These are phyloP conservation scores for Chrysochromulina parva DNA, from an alignment of 78 protist species.

Conservation along the genomic window DNA sequence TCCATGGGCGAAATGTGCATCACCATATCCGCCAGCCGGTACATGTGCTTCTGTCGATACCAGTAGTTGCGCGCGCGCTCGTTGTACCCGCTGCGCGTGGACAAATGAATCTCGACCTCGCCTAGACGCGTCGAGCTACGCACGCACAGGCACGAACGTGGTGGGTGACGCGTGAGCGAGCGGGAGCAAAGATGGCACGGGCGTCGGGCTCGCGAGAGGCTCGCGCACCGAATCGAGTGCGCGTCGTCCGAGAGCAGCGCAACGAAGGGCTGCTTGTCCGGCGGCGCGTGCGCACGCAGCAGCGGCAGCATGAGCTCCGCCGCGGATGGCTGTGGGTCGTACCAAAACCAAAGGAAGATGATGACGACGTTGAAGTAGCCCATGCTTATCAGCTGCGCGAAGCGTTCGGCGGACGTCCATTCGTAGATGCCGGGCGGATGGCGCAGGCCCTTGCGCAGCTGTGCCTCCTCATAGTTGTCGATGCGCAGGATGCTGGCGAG, in stretches of 20 bases:
- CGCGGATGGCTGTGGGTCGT: slow-evolving; percentile 1
- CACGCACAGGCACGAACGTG: no score
- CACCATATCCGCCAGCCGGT: not conserved
- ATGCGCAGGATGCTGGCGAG: not conserved
- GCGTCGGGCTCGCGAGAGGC: no score
- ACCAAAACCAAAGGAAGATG: slow-evolving; percentile 5
- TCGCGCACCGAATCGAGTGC: not conserved
- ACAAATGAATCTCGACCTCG: not conserved
- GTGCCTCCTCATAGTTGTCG: not conserved
- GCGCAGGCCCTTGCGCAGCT: slow-evolving; percentile 12
- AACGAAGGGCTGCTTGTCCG: not conserved
- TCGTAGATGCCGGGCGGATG: not conserved
- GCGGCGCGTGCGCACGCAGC: not conserved
- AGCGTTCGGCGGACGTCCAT: not conserved
- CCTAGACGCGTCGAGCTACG: not conserved
- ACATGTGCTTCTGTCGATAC: not conserved
- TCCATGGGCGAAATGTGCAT: not conserved
- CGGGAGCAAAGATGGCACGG: no score
- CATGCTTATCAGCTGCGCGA: not conserved
- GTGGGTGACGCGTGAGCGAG: no score
- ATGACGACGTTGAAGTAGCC: slow-evolving; percentile 7
- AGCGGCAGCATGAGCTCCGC: not conserved
- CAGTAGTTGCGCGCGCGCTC: slow-evolving; percentile 13
- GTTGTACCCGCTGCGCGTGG: not conserved
- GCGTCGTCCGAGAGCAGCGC: slow-evolving; percentile 7